phyloP scores from a whole-genome alignment of 441 rosid genomes.

The Populus hybrid region DNA sequence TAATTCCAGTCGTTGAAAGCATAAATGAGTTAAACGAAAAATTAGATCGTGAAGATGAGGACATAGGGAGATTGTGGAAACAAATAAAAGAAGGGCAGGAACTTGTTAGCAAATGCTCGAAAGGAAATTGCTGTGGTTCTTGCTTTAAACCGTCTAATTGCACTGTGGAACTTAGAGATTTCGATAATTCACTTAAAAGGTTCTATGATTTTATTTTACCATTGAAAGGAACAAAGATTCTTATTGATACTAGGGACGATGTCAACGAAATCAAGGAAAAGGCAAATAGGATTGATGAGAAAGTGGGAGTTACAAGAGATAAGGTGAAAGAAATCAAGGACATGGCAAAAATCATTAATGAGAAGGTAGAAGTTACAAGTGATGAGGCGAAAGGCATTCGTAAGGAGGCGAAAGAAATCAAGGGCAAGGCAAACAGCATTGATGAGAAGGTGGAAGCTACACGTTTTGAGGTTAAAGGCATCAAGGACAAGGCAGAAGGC shows the following conservation, averaged over 20 bases:
- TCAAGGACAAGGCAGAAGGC: no score
- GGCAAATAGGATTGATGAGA: not conserved
- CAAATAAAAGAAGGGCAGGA: not conserved
- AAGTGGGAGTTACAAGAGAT: not conserved
- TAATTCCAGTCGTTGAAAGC: not conserved
- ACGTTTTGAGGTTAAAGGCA: no score
- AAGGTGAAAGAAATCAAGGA: no score
- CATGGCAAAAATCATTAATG: no score
- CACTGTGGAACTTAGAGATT: not conserved
- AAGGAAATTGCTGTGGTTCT: not conserved
- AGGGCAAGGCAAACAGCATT: no score
- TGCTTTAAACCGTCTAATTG: constrained; percentile 1
- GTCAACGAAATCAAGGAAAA: no score
- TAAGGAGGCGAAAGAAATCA: no score
- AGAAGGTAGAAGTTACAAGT: no score
- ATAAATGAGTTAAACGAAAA: not conserved
- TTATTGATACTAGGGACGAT: no score
- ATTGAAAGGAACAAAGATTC: no score
- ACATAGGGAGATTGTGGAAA: constrained; percentile 6
- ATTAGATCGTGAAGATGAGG: not conserved
- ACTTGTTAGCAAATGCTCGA: not conserved
- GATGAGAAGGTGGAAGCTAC: no score
- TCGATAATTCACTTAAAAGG: constrained; percentile 1
- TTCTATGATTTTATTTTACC: constrained; percentile 5
- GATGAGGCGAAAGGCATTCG: no score